Evolutionary conservation across 2,329 filamentous ascomycete species (phyloP).

Genomic region (Colletotrichum aenigma): DNA sequence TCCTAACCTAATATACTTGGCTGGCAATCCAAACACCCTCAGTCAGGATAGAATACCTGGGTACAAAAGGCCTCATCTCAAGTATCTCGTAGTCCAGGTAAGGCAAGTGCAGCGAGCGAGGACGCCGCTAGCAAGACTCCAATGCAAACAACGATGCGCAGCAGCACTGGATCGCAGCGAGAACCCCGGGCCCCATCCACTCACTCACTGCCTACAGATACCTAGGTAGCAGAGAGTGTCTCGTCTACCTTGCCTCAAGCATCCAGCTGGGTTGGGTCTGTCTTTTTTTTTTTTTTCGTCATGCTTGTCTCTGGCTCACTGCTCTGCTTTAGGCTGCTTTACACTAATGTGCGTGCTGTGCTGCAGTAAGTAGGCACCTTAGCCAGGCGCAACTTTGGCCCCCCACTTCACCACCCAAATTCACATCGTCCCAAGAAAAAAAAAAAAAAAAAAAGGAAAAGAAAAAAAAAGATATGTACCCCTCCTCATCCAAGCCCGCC

Average conservation of each 20-base stretch:
- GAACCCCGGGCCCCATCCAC: background rate
- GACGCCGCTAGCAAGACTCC: background rate
- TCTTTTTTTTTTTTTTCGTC: background rate
- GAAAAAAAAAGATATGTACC: background rate
- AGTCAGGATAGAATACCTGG: background rate
- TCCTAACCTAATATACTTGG: background rate
- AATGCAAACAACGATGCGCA: background rate
- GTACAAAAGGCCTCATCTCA: background rate
- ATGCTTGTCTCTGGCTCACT: background rate
- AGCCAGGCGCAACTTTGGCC: background rate
- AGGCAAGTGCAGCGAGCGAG: background rate
- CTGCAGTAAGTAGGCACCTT: background rate
- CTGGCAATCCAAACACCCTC: background rate
- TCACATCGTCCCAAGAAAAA: background rate
- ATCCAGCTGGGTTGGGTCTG: background rate
- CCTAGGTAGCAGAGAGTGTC: background rate
- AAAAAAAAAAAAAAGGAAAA: background rate
- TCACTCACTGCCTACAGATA: background rate
- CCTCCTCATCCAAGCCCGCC: background rate
- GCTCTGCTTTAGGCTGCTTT: background rate
- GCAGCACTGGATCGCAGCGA: background rate
- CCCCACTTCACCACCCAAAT: background rate
- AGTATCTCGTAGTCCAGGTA: background rate
- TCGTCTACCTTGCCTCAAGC: background rate
- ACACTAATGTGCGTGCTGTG: background rate